Conservation (phyloP, 2,329 filamentous ascomycete genomes). For the Davidsoniella neocaledoniae region DNA sequence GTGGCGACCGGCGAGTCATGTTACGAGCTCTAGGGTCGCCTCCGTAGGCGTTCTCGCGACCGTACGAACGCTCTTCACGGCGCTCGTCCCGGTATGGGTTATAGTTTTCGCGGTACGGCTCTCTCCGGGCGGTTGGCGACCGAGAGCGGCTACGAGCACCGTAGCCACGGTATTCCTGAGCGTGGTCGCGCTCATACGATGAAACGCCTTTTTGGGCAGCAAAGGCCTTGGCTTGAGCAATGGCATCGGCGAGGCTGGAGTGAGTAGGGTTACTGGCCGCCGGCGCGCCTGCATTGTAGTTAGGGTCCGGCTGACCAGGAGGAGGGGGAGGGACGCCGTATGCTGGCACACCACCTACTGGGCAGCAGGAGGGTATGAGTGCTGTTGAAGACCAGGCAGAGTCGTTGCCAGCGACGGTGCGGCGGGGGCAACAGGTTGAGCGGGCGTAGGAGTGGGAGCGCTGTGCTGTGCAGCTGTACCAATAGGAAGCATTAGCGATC, state of each 20-base stretch:
- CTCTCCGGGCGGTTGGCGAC: constrained; percentile 50
- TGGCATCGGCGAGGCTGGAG: constrained; percentile 38
- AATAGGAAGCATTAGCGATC: not conserved
- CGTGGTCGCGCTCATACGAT: constrained; percentile 35
- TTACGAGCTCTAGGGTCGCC: constrained; percentile 27
- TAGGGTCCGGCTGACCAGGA: not conserved
- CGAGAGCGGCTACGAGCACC: constrained; percentile 46
- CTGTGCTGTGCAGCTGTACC: constrained; percentile 9
- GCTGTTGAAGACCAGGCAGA: constrained; percentile 7
- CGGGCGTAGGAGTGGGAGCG: constrained; percentile 1
- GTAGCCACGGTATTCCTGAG: constrained; percentile 17
- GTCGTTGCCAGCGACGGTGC: not conserved
- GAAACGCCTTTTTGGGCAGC: constrained; percentile 62
- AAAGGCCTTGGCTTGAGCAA: constrained; percentile 69
- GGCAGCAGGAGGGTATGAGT: constrained; percentile 6
- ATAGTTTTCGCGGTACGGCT: constrained; percentile 56
- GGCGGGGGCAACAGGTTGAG: not conserved
- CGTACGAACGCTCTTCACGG: constrained; percentile 45
- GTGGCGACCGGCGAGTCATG: constrained; percentile 58
- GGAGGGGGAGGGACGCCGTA: constrained; percentile 4
- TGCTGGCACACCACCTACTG: constrained; percentile 4
- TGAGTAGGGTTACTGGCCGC: not conserved
- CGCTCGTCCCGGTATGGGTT: constrained; percentile 79
- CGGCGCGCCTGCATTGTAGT: constrained; percentile 1
- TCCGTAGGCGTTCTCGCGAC: constrained; percentile 27